Evolutionary conservation across 129 eudicot species (phyloP).

Genomic region (Flaveria bidentis): DNA sequence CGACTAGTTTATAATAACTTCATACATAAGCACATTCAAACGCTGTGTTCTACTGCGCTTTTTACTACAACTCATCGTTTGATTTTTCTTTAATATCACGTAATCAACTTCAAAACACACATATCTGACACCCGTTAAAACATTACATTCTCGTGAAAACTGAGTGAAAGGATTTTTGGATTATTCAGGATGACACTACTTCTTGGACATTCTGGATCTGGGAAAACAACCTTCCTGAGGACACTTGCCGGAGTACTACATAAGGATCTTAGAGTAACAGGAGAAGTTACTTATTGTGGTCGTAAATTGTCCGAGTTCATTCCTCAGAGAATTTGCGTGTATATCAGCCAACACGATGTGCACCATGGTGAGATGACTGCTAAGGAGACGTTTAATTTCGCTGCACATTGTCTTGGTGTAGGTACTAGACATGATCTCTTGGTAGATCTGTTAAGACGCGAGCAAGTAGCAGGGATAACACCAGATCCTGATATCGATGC

Average conservation of each 20-base stretch:
- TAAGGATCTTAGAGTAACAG: constrained; percentile 41
- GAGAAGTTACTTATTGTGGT: constrained; percentile 67
- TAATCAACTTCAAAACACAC: too few relatives aligned
- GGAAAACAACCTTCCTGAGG: constrained; percentile 59
- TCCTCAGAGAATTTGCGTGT: constrained; percentile 73
- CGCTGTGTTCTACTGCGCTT: too few relatives aligned
- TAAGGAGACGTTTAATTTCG: constrained; percentile 63
- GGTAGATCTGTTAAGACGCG: constrained; percentile 58
- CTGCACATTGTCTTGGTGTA: constrained; percentile 71
- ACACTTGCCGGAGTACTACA: constrained; percentile 60
- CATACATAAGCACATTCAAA: too few relatives aligned
- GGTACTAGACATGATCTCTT: constrained; percentile 72
- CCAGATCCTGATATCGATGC: constrained; percentile 80
- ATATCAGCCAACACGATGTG: constrained; percentile 71
- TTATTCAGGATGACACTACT: constrained; percentile 71
- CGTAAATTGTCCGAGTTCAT: constrained; percentile 63
- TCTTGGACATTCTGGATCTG: constrained; percentile 71
- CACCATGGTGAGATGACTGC: constrained; percentile 82
- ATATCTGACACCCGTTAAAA: too few relatives aligned
- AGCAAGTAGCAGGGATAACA: constrained; percentile 55
- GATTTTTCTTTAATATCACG: too few relatives aligned
- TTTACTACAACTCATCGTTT: too few relatives aligned
- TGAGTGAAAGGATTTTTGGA: not conserved
- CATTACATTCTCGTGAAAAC: too few relatives aligned
- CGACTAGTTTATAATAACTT: too few relatives aligned